A percentile compares a stretch with the other conserved stretches of the same genome.
Conservation (phyloP, 257 asterid genomes). For the Solanum piurae region DNA sequence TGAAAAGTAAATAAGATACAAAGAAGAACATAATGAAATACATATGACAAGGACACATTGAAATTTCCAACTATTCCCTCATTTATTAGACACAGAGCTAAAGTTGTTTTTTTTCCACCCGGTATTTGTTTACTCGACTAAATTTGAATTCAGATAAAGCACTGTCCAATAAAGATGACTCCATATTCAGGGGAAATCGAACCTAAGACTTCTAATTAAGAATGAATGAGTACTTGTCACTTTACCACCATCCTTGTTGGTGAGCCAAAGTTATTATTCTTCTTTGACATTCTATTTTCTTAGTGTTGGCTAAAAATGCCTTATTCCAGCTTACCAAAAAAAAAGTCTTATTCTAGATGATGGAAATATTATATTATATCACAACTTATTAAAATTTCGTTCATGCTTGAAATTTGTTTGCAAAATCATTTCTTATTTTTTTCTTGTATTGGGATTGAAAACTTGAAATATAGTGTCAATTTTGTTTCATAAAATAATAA, state of each 20-base stretch:
- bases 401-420: not conserved
- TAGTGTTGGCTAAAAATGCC: not conserved
- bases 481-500: not conserved
- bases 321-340: not conserved
- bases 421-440: not conserved
- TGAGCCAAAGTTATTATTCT: not conserved
- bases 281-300: not conserved
- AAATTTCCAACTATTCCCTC: not conserved
- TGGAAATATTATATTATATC: not conserved
- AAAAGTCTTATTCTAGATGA: not conserved
- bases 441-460: not conserved
- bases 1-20: not conserved
- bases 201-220: fast-evolving
- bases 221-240: too few species aligned
- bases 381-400: not conserved
- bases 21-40: not conserved
- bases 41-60: not conserved
- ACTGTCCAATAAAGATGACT: fast-evolving
- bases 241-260: too few species aligned
- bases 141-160: fast-evolving
- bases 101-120: too few species aligned
- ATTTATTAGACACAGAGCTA: not conserved
- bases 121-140: too few species aligned
- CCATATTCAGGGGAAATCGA: fast-evolving
- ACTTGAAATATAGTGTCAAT: not conserved